These are phyloP conservation scores for Colletotrichum sp. DNA, from an alignment of 2,329 filamentous ascomycete genomes.

Conservation along the genomic window DNA sequence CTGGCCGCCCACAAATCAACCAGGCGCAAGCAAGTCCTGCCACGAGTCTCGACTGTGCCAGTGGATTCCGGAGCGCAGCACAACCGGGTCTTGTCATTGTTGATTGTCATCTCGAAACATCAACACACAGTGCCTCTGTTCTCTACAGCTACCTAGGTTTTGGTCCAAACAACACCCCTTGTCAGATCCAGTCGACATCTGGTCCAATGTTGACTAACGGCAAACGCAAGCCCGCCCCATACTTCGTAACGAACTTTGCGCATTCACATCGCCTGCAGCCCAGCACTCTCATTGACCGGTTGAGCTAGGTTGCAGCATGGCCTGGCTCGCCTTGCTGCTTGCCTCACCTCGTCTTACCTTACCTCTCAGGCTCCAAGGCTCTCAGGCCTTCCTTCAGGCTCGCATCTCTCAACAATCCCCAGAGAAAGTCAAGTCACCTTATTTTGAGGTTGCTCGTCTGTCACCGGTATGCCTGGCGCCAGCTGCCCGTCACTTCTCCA, in stretches of 20 bases:
- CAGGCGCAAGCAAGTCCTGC: background rate
- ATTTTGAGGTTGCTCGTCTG: background rate
- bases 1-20: background rate
- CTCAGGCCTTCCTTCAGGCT: background rate
- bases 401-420: background rate
- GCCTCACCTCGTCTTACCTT: background rate
- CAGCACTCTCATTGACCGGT: background rate
- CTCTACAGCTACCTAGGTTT: background rate
- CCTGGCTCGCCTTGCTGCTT: background rate
- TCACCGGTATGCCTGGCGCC: conserved; percentile 6
- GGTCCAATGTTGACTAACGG: conserved; percentile 19
- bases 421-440: background rate
- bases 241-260: conserved; percentile 17
- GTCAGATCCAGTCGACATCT: background rate
- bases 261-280: conserved; percentile 6
- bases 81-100: background rate
- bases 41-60: background rate
- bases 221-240: conserved; percentile 18
- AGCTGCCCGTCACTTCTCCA: background rate
- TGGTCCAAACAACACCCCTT: conserved; percentile 2
- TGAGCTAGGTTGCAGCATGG: background rate
- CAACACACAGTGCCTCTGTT: background rate
- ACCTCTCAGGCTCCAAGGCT: background rate
- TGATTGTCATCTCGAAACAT: background rate
- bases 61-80: background rate